These are phyloP conservation scores for Talaromyces sp. DNA, from an alignment of 2,329 filamentous ascomycete genomes.

Conservation along the genomic window DNA sequence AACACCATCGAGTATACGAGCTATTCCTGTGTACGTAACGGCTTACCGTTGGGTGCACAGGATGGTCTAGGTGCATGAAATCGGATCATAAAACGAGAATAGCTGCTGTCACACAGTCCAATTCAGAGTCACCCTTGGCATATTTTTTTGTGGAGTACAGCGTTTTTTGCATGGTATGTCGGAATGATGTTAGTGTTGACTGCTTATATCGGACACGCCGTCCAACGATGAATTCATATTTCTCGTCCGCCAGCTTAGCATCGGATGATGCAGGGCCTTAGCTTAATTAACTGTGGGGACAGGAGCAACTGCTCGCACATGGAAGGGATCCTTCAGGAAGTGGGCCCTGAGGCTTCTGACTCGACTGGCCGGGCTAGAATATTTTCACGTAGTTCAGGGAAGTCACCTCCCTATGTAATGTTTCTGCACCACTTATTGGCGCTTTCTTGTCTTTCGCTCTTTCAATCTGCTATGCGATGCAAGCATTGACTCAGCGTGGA, in stretches of 20 bases:
- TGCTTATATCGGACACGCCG: neutral
- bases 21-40: neutral
- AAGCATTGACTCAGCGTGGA: neutral
- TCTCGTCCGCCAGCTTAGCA: neutral
- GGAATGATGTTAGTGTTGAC: neutral
- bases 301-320: neutral
- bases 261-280: neutral
- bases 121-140: neutral
- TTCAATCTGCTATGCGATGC: neutral
- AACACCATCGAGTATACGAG: neutral
- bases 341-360: neutral
- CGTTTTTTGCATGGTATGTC: no score
- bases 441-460: neutral
- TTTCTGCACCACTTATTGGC: no score
- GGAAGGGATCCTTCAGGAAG: neutral
- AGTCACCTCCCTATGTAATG: no score
- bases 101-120: neutral
- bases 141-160: neutral
- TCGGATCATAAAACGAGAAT: no score
- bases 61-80: no score
- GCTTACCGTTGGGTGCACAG: neutral
- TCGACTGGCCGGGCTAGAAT: neutral
- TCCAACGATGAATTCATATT: neutral
- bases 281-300: neutral
- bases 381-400: neutral